Conservation (phyloP, 108 stramenopile genomes). For the Cyclostephanos tholiformis region DNA sequence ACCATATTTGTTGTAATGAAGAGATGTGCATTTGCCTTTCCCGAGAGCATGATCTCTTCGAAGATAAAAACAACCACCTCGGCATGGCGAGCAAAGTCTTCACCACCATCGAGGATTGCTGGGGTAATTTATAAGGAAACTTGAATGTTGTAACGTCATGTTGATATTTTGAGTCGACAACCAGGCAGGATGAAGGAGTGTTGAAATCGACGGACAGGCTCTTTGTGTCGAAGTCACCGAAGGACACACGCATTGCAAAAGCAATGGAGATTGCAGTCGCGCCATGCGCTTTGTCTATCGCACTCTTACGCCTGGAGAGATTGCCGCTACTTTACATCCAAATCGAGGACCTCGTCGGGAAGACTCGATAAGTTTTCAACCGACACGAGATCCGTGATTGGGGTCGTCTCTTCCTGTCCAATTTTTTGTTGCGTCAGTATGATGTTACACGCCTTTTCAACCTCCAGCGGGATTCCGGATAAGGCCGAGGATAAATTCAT, state of each 20-base stretch:
- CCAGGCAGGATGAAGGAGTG: too few species aligned
- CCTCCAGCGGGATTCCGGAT: conserved; percentile 58
- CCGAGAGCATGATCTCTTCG: too few species aligned
- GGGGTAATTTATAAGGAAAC: too few species aligned
- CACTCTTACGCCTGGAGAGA: conserved; percentile 62
- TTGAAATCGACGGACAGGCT: too few species aligned
- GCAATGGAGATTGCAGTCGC: conserved; percentile 56
- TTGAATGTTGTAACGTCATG: too few species aligned
- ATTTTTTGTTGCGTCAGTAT: conserved; percentile 24
- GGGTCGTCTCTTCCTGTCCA: conserved; percentile 7
- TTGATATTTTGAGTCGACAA: too few species aligned
- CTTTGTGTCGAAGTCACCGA: too few species aligned
- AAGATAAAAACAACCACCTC: too few species aligned
- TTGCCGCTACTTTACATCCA: conserved; percentile 62
- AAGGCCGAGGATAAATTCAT: conserved; percentile 62
- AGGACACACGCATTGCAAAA: conserved; percentile 76
- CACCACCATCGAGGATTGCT: conserved; percentile 40
- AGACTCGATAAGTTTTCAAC: conserved; percentile 55
- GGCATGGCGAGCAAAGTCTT: conserved; percentile 1
- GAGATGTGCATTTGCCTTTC: too few species aligned
- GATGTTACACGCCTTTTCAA: conserved; percentile 45
- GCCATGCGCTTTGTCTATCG: conserved; percentile 68
- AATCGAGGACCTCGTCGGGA: conserved; percentile 67
- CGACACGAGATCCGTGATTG: conserved; percentile 28
- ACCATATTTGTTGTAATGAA: too few species aligned